Evolutionary conservation across 805 yeast species (phyloP).

Genomic region (Myxozyma geophila): DNA sequence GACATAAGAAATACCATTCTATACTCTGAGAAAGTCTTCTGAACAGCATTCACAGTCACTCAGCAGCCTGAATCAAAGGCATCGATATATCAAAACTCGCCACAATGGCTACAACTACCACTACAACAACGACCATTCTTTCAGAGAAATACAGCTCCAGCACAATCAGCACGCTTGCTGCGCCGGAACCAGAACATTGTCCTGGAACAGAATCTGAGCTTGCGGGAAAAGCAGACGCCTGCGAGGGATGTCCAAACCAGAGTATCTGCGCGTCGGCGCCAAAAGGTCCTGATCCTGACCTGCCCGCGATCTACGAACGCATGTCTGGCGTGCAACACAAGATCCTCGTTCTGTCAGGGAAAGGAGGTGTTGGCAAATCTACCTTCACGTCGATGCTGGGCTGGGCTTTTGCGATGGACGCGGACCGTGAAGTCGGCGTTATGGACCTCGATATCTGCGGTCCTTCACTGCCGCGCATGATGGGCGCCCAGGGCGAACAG

Average conservation of each 20-base stretch:
- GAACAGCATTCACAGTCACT: no score
- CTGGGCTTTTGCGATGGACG: slow-evolving; percentile 76
- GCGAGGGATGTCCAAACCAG: slow-evolving; percentile 93
- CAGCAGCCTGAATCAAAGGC: no score
- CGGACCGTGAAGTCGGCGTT: slow-evolving; percentile 85
- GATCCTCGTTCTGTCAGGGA: slow-evolving; percentile 70
- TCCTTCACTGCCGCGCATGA: slow-evolving; percentile 92
- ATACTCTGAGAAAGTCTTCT: no score
- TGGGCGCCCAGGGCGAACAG: slow-evolving; percentile 85
- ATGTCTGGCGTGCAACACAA: slow-evolving; percentile 73
- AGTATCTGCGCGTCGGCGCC: slow-evolving; percentile 72
- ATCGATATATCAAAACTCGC: not conserved
- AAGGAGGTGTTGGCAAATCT: slow-evolving; percentile 94
- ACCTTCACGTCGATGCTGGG: slow-evolving; percentile 95
- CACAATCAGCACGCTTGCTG: slow-evolving; percentile 47
- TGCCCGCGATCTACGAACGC: slow-evolving; percentile 72
- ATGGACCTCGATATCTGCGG: slow-evolving; percentile 99
- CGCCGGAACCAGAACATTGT: slow-evolving; percentile 95
- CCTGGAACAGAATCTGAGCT: slow-evolving; percentile 95
- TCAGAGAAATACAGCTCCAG: slow-evolving; percentile 5
- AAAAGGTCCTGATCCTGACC: slow-evolving; percentile 90
- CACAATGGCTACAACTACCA: slow-evolving; percentile 30
- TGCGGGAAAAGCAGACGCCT: slow-evolving; percentile 95
- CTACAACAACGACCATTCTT: slow-evolving; percentile 13
- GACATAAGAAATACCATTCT: no score